Percentiles rank a stretch among this genome's conserved stretches.
These are phyloP conservation scores for Noccaea caerulescens DNA, from an alignment of 345 rosid species.

Conservation along the genomic window DNA sequence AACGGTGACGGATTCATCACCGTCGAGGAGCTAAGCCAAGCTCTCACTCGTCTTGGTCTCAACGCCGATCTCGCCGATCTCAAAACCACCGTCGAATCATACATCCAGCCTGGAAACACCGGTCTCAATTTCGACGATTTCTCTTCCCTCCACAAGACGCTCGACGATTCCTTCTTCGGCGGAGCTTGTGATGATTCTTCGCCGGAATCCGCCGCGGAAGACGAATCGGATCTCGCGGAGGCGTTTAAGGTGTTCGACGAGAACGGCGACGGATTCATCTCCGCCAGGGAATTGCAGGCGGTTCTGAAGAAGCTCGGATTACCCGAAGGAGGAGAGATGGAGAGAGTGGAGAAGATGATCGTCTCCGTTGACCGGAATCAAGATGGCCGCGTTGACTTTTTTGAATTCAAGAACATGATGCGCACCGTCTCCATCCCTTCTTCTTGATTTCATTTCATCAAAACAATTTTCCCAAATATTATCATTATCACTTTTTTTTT, in stretches of 20 bases:
- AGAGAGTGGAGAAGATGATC: constrained; percentile 80
- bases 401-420: constrained; percentile 95
- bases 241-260: constrained; percentile 96
- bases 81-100: constrained; percentile 56
- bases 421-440: constrained; percentile 53
- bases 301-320: constrained; percentile 77
- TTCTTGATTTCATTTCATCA: constrained; percentile 29
- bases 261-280: constrained; percentile 88
- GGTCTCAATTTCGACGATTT: constrained; percentile 76
- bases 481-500: background rate
- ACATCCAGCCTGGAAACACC: constrained; percentile 53
- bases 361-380: constrained; percentile 73
- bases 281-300: constrained; percentile 72
- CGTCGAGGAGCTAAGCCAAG: constrained; percentile 64
- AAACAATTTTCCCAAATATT: background rate
- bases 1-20: constrained; percentile 79
- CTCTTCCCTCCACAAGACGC: constrained; percentile 60
- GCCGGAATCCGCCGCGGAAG: constrained; percentile 16
- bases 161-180: constrained; percentile 57
- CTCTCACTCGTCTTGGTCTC: constrained; percentile 67
- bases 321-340: constrained; percentile 70
- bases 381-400: constrained; percentile 88
- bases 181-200: background rate
- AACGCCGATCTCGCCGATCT: constrained; percentile 65
- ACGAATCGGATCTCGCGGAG: constrained; percentile 78